A percentile compares a stretch with the other conserved stretches of the same genome.
Evolutionary conservation across 805 yeast genomes (phyloP).

Genomic region (Candida railenensis): DNA sequence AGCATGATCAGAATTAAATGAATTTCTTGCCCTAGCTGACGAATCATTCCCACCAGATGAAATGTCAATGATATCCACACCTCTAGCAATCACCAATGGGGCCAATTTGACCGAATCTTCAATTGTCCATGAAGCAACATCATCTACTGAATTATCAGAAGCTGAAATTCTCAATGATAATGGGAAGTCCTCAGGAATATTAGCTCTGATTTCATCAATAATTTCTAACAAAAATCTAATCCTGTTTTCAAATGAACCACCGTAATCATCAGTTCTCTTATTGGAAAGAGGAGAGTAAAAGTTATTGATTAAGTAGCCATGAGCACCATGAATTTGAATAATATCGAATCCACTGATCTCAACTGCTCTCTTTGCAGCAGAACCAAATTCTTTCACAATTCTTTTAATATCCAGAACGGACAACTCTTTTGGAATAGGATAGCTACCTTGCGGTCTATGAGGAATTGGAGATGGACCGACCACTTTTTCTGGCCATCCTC

Average conservation of each 20-base stretch:
- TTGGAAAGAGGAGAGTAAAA: conserved; percentile 49
- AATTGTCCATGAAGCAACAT: conserved; percentile 39
- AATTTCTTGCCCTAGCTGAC: conserved; percentile 24
- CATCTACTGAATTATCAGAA: conserved; percentile 37
- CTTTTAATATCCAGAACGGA: conserved; percentile 39
- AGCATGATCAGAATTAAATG: conserved; percentile 30
- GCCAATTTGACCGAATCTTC: conserved; percentile 45
- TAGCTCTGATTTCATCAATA: conserved; percentile 40
- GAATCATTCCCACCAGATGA: conserved; percentile 52
- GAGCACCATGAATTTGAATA: conserved; percentile 65
- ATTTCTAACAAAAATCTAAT: conserved; percentile 49
- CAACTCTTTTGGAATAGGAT: conserved; percentile 37
- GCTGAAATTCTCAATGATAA: conserved; percentile 49
- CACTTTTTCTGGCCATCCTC: conserved; percentile 45
- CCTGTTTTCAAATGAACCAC: conserved; percentile 62
- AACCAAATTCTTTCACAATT: conserved; percentile 41
- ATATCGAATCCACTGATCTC: conserved; percentile 57
- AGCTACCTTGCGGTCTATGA: conserved; percentile 23
- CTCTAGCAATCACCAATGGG: conserved; percentile 36
- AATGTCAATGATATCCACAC: conserved; percentile 53
- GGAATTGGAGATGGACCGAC: conserved; percentile 45
- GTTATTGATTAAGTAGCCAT: conserved; percentile 54
- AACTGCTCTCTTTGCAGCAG: conserved; percentile 49
- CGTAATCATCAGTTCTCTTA: conserved; percentile 60
- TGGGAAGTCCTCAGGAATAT: conserved; percentile 40